Base-by-base conservation (phyloP, 2,329 filamentous ascomycete species). In the Hymenoscyphus repandus region DNA sequence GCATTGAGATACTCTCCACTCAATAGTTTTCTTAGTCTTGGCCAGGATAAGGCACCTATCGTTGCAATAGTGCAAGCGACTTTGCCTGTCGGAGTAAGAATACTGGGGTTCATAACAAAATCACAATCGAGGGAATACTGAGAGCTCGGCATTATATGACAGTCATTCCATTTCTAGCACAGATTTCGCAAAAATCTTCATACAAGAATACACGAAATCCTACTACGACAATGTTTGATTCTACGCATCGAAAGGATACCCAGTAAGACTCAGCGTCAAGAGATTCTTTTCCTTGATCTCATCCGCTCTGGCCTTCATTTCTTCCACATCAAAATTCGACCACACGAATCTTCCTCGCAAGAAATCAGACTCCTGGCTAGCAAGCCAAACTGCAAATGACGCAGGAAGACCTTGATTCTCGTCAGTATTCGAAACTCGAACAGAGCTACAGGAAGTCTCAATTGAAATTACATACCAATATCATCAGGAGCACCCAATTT, bases 271-370 rank as follows among this genome's bases (percentile, higher is more conserved):
- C 5, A 40, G 10, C n/a, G 38, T 20, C 38, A 40, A 40, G 13
- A 40, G 17, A 20, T 15, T 17, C 6, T n/a, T n/a, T 5, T 15
- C 17, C 13, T 17, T 20, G 39, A 49, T 46, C 40, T 50, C 44
- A 30, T 49, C 38, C 2, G 34, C 66, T 33, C 62, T 61, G 1
- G 63, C 62, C 58, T 70, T 71, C 33, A 78, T 65, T 54, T 78
- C 75, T 15, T 73, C 68, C 0, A 76, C 68, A 58, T 78, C 76
- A 75, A 75, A 78, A 33, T 73, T 72, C 11, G 70, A 67, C 70
- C 72, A 77, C 0, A 77, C 60, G 18, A 71, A 70, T 43, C 70
- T 72, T 5, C 70, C 66, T 39, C 68, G 72, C 18, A 78, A 56
- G 51, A 77, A 77, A 4, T 52, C 59, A 0, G 75, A 73, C 53